phyloP scores from a whole-genome alignment of 805 yeast species.

The Ogataea salicorniae region DNA sequence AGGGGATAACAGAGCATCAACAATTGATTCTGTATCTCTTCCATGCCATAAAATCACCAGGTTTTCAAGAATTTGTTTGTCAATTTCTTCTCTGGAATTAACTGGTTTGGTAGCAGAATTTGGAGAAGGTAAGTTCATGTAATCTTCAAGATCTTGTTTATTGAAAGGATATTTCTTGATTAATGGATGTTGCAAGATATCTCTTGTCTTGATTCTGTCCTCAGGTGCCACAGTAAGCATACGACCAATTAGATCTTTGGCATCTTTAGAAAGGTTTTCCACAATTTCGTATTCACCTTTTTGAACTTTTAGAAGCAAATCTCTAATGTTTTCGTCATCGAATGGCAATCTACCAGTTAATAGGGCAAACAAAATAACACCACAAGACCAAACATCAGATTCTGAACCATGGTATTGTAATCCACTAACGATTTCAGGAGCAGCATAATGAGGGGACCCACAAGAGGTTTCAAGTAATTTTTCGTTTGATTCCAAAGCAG shows the following conservation, averaged over 20 bases:
- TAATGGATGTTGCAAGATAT: constrained; percentile 76
- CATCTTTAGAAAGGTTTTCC: constrained; percentile 69
- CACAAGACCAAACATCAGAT: constrained; percentile 97
- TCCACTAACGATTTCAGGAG: constrained; percentile 97
- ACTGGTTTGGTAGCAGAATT: constrained; percentile 48
- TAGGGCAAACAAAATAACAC: constrained; percentile 88
- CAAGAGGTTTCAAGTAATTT: constrained; percentile 88
- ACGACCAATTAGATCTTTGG: constrained; percentile 73
- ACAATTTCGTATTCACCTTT: constrained; percentile 86
- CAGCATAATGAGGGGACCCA: constrained; percentile 98
- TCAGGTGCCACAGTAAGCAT: constrained; percentile 83
- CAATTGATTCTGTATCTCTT: constrained; percentile 35
- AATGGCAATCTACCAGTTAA: constrained; percentile 94
- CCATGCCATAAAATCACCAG: constrained; percentile 57
- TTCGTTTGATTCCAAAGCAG: constrained; percentile 82
- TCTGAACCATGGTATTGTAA: constrained; percentile 94
- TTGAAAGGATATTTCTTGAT: constrained; percentile 64
- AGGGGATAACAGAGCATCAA: constrained; percentile 23
- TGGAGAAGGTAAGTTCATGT: constrained; percentile 47
- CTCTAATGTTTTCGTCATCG: constrained; percentile 92
- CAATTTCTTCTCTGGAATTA: constrained; percentile 43
- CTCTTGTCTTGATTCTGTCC: constrained; percentile 71
- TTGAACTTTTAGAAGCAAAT: constrained; percentile 83
- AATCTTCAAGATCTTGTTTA: constrained; percentile 28
- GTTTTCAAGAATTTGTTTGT: constrained; percentile 48